Evolutionary conservation across 2,329 filamentous ascomycete species (phyloP).

Genomic region (Microcyclosporella mali): DNA sequence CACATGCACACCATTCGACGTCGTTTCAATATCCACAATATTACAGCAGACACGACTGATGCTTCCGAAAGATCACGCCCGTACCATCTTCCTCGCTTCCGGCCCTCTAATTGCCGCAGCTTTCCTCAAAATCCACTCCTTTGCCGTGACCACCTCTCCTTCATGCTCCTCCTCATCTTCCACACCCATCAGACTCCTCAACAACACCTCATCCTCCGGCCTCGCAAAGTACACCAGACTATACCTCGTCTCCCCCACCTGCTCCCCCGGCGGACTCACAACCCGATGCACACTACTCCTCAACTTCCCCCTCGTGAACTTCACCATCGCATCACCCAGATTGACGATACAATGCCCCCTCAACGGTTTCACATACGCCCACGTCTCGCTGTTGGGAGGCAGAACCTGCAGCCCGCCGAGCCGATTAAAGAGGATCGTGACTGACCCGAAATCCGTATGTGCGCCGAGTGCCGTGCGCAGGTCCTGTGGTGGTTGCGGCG

Average conservation of each 20-base stretch:
- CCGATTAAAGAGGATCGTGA: slow-evolving; percentile 53
- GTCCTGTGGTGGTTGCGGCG: slow-evolving; percentile 42
- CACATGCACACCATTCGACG: too few relatives aligned
- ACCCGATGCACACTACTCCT: slow-evolving; percentile 42
- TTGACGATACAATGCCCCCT: slow-evolving; percentile 45
- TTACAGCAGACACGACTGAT: too few relatives aligned
- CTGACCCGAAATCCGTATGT: slow-evolving; percentile 53
- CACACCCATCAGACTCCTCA: slow-evolving; percentile 34
- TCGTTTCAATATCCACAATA: too few relatives aligned
- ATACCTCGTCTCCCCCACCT: slow-evolving; percentile 41
- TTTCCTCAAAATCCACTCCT: slow-evolving; percentile 37
- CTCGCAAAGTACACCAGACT: slow-evolving; percentile 52
- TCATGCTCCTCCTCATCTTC: slow-evolving; percentile 26
- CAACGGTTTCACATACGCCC: slow-evolving; percentile 50
- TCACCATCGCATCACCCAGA: slow-evolving; percentile 44
- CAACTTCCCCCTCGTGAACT: slow-evolving; percentile 37
- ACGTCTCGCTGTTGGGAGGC: slow-evolving; percentile 31
- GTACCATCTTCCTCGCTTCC: neutral
- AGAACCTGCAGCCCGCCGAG: slow-evolving; percentile 51
- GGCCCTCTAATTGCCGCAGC: slow-evolving; percentile 24
- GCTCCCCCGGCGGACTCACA: slow-evolving; percentile 43
- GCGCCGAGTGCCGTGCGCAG: slow-evolving; percentile 41
- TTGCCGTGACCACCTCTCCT: slow-evolving; percentile 19
- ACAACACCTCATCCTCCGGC: slow-evolving; percentile 44
- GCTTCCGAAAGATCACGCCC: slow-evolving; percentile 8